Evolutionary conservation across 345 rosid genomes (phyloP), one percentile per base, ranked within the genome.

Genomic region (Pugionium dolabratum): DNA sequence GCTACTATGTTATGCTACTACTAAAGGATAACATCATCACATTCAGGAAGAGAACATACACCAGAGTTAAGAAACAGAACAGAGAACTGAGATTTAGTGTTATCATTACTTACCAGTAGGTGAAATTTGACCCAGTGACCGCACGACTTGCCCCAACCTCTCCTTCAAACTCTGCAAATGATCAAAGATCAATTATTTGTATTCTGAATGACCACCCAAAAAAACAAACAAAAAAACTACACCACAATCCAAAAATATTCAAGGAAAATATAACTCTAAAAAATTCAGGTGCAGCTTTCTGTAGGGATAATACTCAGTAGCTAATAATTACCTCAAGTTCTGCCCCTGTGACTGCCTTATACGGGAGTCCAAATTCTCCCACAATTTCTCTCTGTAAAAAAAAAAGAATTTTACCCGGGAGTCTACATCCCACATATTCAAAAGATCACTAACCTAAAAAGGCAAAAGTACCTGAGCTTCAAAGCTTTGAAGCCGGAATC

Each of bases 351-450:
- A 90, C 88, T 59, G 80, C 73, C 83, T 84, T 85, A 76, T 80
- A 85, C 6, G 89, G 88, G 79, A 86, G 82, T 50, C 84, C 74
- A 55, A 90, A 79, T 75, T 90, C 96, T 28, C 79, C 78, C 82
- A 88, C 72, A 32, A 79, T 69, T 3, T 80, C 82, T 77, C 83
- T 85, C 98, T 90, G 70, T 48, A 33, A 66, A 44, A 4, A 73
- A n/a, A 70, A 34, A 1, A 3, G 33, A 28, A 62, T 2, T 49
- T 48, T 10, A 66, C 33, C 4, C 1, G 1, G 9, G 11, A 9
- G 28, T 10, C 50, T 42, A 36, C 57, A 72, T 44, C 26, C 7
- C 18, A 74, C 18, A 7, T 44, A 56, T 7, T 39, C 5, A 9
- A 45, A 67, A 11, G 2, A n/a, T 33, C 10, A 32, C 39, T 2